Percentiles rank a stretch among this genome's conserved stretches.
Evolutionary conservation across 1,284 basidiomycete genomes (phyloP).

Genomic region (Amylostereum areolatum): DNA sequence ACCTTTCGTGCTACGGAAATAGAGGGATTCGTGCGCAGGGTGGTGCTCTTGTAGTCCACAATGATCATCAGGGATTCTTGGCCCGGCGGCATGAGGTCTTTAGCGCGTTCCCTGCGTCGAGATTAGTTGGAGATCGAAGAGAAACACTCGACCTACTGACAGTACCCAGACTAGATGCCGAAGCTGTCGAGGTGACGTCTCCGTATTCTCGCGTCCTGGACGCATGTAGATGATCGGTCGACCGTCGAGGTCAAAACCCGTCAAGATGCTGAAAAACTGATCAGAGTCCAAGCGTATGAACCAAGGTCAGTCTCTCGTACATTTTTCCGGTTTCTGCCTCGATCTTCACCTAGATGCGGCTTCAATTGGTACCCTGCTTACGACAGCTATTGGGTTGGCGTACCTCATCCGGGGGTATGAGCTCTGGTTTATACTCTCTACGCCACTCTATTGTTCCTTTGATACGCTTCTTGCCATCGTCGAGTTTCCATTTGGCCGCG

Average conservation of each 20-base stretch:
- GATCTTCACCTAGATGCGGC: conserved; percentile 41
- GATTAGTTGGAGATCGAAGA: background rate
- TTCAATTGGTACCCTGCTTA: background rate
- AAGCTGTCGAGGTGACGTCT: conserved; percentile 69
- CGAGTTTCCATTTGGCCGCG: conserved; percentile 76
- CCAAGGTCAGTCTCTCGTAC: conserved; percentile 36
- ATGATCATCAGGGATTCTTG: conserved; percentile 79
- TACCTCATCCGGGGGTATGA: conserved; percentile 69
- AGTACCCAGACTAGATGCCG: conserved; percentile 79
- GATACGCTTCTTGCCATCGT: conserved; percentile 73
- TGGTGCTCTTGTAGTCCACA: conserved; percentile 80
- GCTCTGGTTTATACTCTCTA: conserved; percentile 74
- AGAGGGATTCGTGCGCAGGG: conserved; percentile 75
- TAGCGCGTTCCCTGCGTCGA: conserved; percentile 68
- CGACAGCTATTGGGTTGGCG: background rate
- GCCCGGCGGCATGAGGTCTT: conserved; percentile 78
- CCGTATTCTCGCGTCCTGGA: conserved; percentile 78
- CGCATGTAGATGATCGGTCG: conserved; percentile 82
- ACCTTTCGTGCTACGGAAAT: conserved; percentile 73
- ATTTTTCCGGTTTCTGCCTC: conserved; percentile 85
- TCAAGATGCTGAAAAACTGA: conserved; percentile 52
- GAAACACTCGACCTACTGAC: conserved; percentile 38
- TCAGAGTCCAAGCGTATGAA: background rate
- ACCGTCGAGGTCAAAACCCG: conserved; percentile 79
- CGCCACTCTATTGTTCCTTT: conserved; percentile 78